Evolutionary conservation across 2,329 filamentous ascomycete species (phyloP).

Genomic region (Cercospora beticola): DNA sequence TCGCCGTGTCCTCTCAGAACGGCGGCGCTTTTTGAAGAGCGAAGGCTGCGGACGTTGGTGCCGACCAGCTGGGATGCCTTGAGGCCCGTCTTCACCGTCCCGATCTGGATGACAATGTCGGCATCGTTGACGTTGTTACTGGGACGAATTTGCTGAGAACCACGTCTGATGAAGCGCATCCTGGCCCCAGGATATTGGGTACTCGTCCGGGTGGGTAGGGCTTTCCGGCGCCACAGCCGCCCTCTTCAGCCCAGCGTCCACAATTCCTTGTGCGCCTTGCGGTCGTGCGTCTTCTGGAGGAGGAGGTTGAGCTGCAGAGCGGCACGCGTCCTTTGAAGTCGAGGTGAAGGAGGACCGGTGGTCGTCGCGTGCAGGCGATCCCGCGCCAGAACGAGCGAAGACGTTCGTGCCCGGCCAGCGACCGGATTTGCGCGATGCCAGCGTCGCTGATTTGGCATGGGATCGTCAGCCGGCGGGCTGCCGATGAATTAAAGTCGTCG

Average conservation of each 20-base stretch:
- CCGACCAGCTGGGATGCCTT: constrained; percentile 25
- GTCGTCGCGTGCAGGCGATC: neutral
- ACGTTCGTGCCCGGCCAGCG: neutral
- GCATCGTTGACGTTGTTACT: constrained; percentile 12
- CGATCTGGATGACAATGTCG: constrained; percentile 23
- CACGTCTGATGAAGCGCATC: constrained; percentile 17
- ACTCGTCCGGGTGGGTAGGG: constrained; percentile 5
- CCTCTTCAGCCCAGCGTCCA: neutral
- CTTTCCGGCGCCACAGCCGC: constrained; percentile 8
- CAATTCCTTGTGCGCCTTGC: neutral
- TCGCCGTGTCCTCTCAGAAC: neutral
- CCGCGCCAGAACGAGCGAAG: neutral
- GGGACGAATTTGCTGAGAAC: constrained; percentile 6
- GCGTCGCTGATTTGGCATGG: neutral
- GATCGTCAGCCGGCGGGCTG: neutral
- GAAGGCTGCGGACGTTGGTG: constrained; percentile 12
- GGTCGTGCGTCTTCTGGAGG: neutral
- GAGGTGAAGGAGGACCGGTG: neutral
- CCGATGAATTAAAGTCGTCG: neutral
- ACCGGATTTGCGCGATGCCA: neutral
- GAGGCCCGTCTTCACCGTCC: constrained; percentile 20
- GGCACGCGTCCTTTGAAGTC: neutral
- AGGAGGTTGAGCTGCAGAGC: neutral
- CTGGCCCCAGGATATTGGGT: constrained; percentile 9
- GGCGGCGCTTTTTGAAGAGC: constrained; percentile 7